Percentiles rank a stretch among this genome's conserved stretches.
Conservation (phyloP, 108 stramenopile species). For the Bacterosira constricta region DNA sequence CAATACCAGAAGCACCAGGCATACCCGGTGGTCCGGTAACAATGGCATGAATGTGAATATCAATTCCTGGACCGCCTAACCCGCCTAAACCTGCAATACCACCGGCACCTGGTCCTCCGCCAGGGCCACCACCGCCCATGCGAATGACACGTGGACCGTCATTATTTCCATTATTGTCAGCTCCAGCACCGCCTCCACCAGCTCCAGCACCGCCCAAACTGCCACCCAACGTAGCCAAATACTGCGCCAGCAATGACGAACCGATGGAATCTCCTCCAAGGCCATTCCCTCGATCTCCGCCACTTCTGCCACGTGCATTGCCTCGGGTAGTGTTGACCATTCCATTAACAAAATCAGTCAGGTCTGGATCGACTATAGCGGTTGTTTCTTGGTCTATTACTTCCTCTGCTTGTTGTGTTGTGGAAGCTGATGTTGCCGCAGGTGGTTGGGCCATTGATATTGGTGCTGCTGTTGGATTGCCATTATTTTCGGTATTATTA, state of each 20-base stretch:
- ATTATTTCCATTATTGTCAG: background rate
- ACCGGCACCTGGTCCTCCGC: constrained; percentile 20
- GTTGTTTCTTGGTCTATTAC: constrained; percentile 11
- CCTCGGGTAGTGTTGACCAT: constrained; percentile 79
- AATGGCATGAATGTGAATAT: constrained; percentile 92
- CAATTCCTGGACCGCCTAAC: constrained; percentile 64
- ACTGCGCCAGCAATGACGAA: constrained; percentile 38
- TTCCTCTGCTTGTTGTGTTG: background rate
- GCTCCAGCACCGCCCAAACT: background rate
- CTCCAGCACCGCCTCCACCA: constrained; percentile 1
- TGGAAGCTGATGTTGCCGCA: background rate
- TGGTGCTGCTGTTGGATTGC: background rate
- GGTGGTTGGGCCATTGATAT: background rate
- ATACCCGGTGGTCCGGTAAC: constrained; percentile 84
- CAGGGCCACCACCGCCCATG: constrained; percentile 28
- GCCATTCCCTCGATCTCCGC: constrained; percentile 19
- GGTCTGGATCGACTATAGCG: constrained; percentile 62
- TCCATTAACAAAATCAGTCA: constrained; percentile 79
- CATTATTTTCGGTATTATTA: background rate
- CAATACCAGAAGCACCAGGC: no score
- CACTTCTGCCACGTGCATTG: constrained; percentile 39
- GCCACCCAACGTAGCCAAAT: constrained; percentile 26
- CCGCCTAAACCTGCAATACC: constrained; percentile 37
- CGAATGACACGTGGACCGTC: constrained; percentile 38
- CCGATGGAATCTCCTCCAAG: constrained; percentile 19